Evolutionary conservation across 768 basidiomycete genomes (phyloP), one percentile per base, ranked within the genome.

Genomic region (Boletus speciosus): DNA sequence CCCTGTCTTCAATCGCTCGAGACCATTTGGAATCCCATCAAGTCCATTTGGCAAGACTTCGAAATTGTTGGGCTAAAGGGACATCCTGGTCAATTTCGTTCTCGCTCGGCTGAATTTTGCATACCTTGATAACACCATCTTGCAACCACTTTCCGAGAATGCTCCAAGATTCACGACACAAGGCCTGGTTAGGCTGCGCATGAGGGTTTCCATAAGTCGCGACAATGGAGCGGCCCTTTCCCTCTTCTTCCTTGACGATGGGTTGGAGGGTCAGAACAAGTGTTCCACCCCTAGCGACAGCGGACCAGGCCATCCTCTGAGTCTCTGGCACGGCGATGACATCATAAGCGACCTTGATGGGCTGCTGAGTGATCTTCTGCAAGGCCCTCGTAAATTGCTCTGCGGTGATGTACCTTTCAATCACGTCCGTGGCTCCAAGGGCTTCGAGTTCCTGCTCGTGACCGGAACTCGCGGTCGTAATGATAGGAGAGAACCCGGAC

Each of bases 41-140:
- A 81, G 65, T 2, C 80, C 80, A 29, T 64, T 59, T 0, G 73
- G 69, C 11, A 81, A 61, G n/a, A 78, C 63, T 58, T 80, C 73
- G 5, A 71, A 55, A n/a, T 66, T 63, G 54, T 72, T 72, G 0
- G 79, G 76, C 77, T 75, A 41, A 23, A 37, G 46, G 39, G 3
- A 27, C 19, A 25, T 43, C 19, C 23, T n/a, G 48, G n/a, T 55
- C 31, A 57, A 37, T 57, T 10, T 16, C 38, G 15, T 1, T 21
- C 19, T 37, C 27, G 2, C 15, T 47, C 15, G 15, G 29, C 39
- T 12, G 7, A 6, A 6, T 9, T 38, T 15, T 19, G 16, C 49
- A 9, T 53, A 66, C 68, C 61, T 70, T 62, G 52, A 71, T 63
- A 25, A 36, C 5, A 36, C 66, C 70, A 19, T 58, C 47, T 29